A percentile compares a stretch with the other conserved stretches of the same genome.
Evolutionary conservation across 2,329 filamentous ascomycete genomes (phyloP).

Genomic region (Arthrobotrys musiformis): DNA sequence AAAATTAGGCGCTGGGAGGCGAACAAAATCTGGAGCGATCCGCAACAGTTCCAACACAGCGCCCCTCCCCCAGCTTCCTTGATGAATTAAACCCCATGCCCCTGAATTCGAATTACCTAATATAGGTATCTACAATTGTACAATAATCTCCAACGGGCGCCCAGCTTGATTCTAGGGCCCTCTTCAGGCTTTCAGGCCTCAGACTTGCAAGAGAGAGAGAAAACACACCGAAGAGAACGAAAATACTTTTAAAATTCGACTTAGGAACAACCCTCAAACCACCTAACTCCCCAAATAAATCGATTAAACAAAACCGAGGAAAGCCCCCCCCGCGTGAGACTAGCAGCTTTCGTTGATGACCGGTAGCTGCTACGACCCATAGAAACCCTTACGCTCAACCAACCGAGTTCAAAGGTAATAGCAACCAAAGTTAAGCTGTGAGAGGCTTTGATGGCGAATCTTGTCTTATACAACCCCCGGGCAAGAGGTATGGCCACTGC

Average conservation of each 20-base stretch:
- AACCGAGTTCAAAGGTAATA: neutral
- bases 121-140: no score
- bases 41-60: no score
- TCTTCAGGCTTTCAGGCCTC: no score
- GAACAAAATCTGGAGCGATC: no score
- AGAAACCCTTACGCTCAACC: neutral
- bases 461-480: conserved; percentile 31
- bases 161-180: no score
- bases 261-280: neutral
- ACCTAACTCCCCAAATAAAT: neutral
- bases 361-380: neutral
- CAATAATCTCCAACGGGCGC: no score
- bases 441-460: conserved; percentile 31
- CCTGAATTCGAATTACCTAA: no score
- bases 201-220: no score
- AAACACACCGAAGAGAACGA: neutral
- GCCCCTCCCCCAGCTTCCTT: no score
- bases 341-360: neutral
- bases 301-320: neutral
- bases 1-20: no score
- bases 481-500: conserved; percentile 39
- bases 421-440: neutral
- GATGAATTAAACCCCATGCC: no score
- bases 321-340: neutral
- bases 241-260: neutral